These are phyloP conservation scores for Auriculariales sp. DNA, from an alignment of 768 basidiomycete species.

Conservation along the genomic window DNA sequence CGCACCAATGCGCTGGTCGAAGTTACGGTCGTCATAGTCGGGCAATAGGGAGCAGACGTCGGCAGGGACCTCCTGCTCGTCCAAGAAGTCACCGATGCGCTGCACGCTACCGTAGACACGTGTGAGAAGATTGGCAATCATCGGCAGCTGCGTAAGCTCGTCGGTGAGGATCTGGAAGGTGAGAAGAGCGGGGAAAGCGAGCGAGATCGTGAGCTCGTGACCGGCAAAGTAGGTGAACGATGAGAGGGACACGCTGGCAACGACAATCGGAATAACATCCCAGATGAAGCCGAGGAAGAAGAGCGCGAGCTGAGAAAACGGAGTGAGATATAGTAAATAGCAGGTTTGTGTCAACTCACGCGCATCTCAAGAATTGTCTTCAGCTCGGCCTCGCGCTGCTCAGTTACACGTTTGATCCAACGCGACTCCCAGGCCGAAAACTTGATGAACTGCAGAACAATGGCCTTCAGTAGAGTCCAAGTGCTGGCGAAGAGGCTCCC, in stretches of 20 bases:
- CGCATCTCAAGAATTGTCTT: background rate
- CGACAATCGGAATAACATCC: background rate
- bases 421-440: background rate
- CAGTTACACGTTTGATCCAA: background rate
- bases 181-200: background rate
- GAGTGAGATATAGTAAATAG: too few species aligned
- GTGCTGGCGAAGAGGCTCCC: too few species aligned
- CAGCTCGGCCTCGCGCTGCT: background rate
- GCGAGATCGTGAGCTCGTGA: background rate
- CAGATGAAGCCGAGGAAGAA: background rate
- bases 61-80: constrained; percentile 63
- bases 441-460: background rate
- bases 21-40: background rate
- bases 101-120: constrained; percentile 24
- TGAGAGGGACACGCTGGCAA: background rate
- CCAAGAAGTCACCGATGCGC: constrained; percentile 60
- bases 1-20: background rate
- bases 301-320: background rate
- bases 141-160: background rate
- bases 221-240: background rate
- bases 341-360: background rate
- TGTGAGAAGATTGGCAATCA: background rate
- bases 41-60: constrained; percentile 59
- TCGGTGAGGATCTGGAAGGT: background rate
- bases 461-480: too few species aligned